phyloP scores from a whole-genome alignment of 1,139 yeast genomes.

The Yamadazyma spencermartinsiae region DNA sequence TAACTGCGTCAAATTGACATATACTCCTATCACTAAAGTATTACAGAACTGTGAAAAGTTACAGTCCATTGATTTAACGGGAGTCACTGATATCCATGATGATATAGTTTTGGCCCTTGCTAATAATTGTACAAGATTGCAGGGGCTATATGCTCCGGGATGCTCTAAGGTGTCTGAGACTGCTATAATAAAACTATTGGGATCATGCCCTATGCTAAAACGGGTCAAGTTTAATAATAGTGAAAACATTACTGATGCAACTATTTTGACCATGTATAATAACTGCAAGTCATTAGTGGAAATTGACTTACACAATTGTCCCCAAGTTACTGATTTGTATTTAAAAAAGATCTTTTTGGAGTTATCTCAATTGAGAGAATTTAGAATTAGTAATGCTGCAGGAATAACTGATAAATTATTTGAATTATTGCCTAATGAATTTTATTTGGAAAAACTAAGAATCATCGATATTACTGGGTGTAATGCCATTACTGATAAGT shows the following conservation, averaged over 20 bases:
- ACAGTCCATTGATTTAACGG: constrained; percentile 87
- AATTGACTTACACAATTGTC: constrained; percentile 83
- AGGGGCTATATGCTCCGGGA: constrained; percentile 88
- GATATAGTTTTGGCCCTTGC: constrained; percentile 73
- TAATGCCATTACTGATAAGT: constrained; percentile 74
- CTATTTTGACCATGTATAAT: constrained; percentile 61
- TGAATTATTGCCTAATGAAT: constrained; percentile 44
- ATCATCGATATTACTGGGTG: constrained; percentile 87
- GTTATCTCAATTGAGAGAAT: constrained; percentile 74
- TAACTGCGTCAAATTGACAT: constrained; percentile 69
- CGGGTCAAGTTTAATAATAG: constrained; percentile 82
- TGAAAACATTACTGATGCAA: constrained; percentile 63
- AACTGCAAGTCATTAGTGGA: constrained; percentile 83
- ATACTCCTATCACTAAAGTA: constrained; percentile 60
- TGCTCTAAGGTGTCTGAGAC: constrained; percentile 68
- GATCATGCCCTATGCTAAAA: constrained; percentile 71
- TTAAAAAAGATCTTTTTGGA: constrained; percentile 62
- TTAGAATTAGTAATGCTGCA: constrained; percentile 73
- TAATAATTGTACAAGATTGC: constrained; percentile 68
- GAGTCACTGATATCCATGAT: constrained; percentile 71
- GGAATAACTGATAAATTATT: constrained; percentile 69
- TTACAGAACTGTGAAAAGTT: constrained; percentile 65
- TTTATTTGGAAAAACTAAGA: constrained; percentile 55
- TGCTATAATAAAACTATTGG: constrained; percentile 62
- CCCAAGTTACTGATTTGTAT: constrained; percentile 66